phyloP scores from a whole-genome alignment of 371 early-diverging fungal species.

The Mortierella sp. region DNA sequence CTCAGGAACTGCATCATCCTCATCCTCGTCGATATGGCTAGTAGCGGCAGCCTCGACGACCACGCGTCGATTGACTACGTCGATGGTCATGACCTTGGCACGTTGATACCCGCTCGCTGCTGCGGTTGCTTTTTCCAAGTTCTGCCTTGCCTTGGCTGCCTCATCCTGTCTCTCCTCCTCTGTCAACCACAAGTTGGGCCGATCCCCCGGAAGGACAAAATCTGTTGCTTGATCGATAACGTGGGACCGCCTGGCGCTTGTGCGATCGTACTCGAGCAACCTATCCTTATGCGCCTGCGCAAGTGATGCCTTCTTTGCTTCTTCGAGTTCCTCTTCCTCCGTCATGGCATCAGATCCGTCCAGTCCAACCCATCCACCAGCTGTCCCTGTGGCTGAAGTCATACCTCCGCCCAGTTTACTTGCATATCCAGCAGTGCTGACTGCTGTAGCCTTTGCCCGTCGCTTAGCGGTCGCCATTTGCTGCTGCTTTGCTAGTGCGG shows the following conservation, averaged over 20 bases:
- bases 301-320: slow-evolving; percentile 59
- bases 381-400: slow-evolving; percentile 33
- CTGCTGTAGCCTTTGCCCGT: slow-evolving; percentile 32
- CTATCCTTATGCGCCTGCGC: slow-evolving; percentile 82
- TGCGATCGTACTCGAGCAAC: slow-evolving; percentile 84
- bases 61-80: slow-evolving; percentile 68
- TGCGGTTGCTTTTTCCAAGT: slow-evolving; percentile 58
- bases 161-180: slow-evolving; percentile 76
- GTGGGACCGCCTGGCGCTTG: slow-evolving; percentile 79
- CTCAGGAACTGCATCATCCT: slow-evolving; percentile 43
- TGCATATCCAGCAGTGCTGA: slow-evolving; percentile 54
- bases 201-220: slow-evolving; percentile 75
- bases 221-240: slow-evolving; percentile 86
- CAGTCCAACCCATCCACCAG: slow-evolving; percentile 55
- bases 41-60: slow-evolving; percentile 54
- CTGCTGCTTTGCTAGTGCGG: slow-evolving; percentile 43
- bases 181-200: slow-evolving; percentile 79
- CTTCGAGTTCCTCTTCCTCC: slow-evolving; percentile 61
- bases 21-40: slow-evolving; percentile 17
- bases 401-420: slow-evolving; percentile 57
- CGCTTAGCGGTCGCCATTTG: slow-evolving; percentile 21
- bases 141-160: slow-evolving; percentile 63
- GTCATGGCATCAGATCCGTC: slow-evolving; percentile 28
- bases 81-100: slow-evolving; percentile 77
- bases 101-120: slow-evolving; percentile 59